A percentile compares a stretch with the other conserved stretches of the same genome.
Evolutionary conservation across 768 basidiomycete species (phyloP).

Genomic region (Candolleomyces aberdarensis): DNA sequence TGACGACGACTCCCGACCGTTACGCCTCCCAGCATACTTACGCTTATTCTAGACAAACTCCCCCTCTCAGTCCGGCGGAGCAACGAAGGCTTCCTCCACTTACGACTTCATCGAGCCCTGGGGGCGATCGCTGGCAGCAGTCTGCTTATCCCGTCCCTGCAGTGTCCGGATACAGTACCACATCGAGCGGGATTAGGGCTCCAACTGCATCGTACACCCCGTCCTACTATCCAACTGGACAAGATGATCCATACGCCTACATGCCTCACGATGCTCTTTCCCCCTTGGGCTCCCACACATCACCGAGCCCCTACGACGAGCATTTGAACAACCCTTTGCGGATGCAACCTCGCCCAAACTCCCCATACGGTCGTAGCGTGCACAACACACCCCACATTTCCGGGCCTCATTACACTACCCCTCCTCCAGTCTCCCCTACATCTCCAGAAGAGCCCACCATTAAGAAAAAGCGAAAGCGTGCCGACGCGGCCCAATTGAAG

Average conservation of each 20-base stretch:
- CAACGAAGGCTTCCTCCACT: conserved; percentile 61
- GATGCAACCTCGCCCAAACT: conserved; percentile 38
- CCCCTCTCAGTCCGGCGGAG: conserved; percentile 47
- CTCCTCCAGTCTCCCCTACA: conserved; percentile 45
- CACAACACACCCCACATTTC: conserved; percentile 30
- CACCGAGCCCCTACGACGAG: conserved; percentile 30
- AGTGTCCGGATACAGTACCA: conserved; percentile 23
- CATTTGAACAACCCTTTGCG: conserved; percentile 20
- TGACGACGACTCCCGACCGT: conserved; percentile 43
- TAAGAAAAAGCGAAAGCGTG: conserved; percentile 87
- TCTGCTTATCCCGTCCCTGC: conserved; percentile 28
- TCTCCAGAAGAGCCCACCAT: conserved; percentile 63
- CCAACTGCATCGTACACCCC: conserved; percentile 61
- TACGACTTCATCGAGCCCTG: conserved; percentile 39
- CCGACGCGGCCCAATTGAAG: conserved; percentile 75
- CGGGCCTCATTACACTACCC: conserved; percentile 50
- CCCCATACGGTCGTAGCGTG: conserved; percentile 41
- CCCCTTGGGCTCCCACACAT: conserved; percentile 26
- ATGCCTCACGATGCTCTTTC: conserved; percentile 32
- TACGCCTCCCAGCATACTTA: conserved; percentile 47
- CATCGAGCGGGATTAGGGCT: conserved; percentile 49
- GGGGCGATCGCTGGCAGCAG: conserved; percentile 48
- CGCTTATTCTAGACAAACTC: conserved; percentile 44
- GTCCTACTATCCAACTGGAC: conserved; percentile 47
- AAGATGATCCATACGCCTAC: conserved; percentile 40